Evolutionary conservation across 1,284 basidiomycete genomes (phyloP), one percentile per base, ranked within the genome.

Genomic region (Cronartium quercuum): DNA sequence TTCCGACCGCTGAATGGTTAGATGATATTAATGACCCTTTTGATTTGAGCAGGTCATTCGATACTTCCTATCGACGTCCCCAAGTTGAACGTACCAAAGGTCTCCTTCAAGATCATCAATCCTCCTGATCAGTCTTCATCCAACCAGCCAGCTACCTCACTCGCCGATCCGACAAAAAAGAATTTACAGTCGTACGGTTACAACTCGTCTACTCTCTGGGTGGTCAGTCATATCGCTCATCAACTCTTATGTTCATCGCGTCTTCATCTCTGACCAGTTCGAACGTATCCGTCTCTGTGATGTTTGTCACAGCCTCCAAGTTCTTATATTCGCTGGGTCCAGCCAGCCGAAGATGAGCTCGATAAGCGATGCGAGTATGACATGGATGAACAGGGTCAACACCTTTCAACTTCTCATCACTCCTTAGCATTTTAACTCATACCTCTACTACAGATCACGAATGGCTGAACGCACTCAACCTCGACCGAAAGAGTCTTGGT

Each of bases 331-430:
- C 77, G 77, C 18, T 76, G 75, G 76, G 75, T 76, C 15, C 77
- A 64, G 73, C 95, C 95, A 0, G 85, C 95, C 78, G 95, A 99
- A 82, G 88, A 87, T 68, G 96, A 98, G 77, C 87, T 98, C 38
- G 90, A 90, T 10, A 87, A 88, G 62, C 93, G 95, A 80, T 95
- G 98, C 62, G 96, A 98, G 82, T 99, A 99, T 84, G 96, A 98
- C 82, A 98, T 98, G 94, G 96, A 98, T 80, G 96, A 98, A 81
- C 95, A 98, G 87, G 94, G 92, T 91, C 57, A 68, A 83, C 12
- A 24, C 10, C 21, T 74, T 34, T 24, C n/a, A 13, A 61, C 58
- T 35, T 4, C 18, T 47, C 9, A 63, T 24, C 34, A 42, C 29
- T 51, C 13, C 42, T 21, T 24, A 35, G 21, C 41, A 51, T 75